Conservation (phyloP, 495 filamentous ascomycete genomes). For the Massariosphaeria phaeospora region DNA sequence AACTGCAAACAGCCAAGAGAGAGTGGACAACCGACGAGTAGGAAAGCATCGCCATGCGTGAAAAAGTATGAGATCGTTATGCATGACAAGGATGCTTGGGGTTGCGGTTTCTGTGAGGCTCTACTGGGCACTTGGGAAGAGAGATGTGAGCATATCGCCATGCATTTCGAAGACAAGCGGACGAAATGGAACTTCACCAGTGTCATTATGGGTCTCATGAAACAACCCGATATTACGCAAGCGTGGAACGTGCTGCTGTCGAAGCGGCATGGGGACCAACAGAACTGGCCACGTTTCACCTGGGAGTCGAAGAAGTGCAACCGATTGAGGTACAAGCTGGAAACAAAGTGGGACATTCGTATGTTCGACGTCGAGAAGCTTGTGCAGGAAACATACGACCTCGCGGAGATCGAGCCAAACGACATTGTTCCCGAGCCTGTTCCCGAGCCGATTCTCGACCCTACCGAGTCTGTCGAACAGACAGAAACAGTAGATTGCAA, state of each 20-base stretch:
- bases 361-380: slow-evolving; percentile 26
- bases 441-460: not conserved
- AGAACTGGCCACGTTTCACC: slow-evolving; percentile 27
- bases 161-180: slow-evolving; percentile 32
- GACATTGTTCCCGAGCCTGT: slow-evolving; percentile 1
- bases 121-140: slow-evolving; percentile 32
- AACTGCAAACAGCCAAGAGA: slow-evolving; percentile 32
- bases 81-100: slow-evolving; percentile 34
- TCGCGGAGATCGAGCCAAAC: slow-evolving; percentile 20
- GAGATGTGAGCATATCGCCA: slow-evolving; percentile 33
- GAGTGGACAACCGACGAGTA: slow-evolving; percentile 21
- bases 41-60: slow-evolving; percentile 32
- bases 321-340: slow-evolving; percentile 26
- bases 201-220: slow-evolving; percentile 30
- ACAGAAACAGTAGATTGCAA: slow-evolving; percentile 22
- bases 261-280: slow-evolving; percentile 23
- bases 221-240: slow-evolving; percentile 26
- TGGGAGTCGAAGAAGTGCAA: slow-evolving; percentile 34
- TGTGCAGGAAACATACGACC: slow-evolving; percentile 26
- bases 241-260: slow-evolving; percentile 25
- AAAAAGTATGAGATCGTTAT: slow-evolving; percentile 30
- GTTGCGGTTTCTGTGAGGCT: slow-evolving; percentile 33
- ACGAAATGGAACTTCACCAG: slow-evolving; percentile 35
- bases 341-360: slow-evolving; percentile 25
- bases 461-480: not conserved